phyloP scores from a whole-genome alignment of 139 green algal species.

The Gonium pectorale region DNA sequence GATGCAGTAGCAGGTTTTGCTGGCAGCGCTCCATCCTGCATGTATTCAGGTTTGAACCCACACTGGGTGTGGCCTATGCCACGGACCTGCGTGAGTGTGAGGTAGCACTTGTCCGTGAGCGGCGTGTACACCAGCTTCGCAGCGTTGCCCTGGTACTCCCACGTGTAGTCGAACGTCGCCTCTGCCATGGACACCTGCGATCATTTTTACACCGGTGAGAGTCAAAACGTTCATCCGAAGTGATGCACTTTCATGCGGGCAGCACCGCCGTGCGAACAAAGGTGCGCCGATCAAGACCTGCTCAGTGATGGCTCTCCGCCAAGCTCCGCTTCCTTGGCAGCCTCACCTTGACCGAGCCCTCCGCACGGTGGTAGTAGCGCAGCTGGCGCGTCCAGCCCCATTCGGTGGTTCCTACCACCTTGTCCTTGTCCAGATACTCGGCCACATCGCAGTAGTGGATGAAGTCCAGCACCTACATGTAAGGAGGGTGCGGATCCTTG shows the following conservation, averaged over 20 bases:
- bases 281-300: too few species aligned
- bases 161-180: conserved; percentile 79
- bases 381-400: conserved; percentile 86
- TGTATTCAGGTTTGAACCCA: too few species aligned
- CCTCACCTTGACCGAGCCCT: conserved; percentile 30
- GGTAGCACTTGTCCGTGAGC: conserved; percentile 89
- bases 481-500: too few species aligned
- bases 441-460: conserved; percentile 88
- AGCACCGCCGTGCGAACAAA: too few species aligned
- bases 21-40: too few species aligned
- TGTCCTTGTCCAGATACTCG: conserved; percentile 65
- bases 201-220: too few species aligned
- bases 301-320: too few species aligned
- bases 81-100: conserved; percentile 77
- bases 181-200: conserved; percentile 78
- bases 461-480: conserved; percentile 80
- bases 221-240: too few species aligned
- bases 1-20: too few species aligned
- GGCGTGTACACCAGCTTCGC: conserved; percentile 90
- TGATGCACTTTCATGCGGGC: too few species aligned
- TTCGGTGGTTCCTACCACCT: conserved; percentile 48
- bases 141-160: conserved; percentile 88
- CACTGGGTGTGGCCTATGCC: too few species aligned
- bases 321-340: too few species aligned
- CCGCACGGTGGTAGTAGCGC: conserved; percentile 71